Percentiles rank a stretch among this genome's conserved stretches.
These are phyloP conservation scores for Salix dunnii DNA, from an alignment of 345 rosid species.

Conservation along the genomic window DNA sequence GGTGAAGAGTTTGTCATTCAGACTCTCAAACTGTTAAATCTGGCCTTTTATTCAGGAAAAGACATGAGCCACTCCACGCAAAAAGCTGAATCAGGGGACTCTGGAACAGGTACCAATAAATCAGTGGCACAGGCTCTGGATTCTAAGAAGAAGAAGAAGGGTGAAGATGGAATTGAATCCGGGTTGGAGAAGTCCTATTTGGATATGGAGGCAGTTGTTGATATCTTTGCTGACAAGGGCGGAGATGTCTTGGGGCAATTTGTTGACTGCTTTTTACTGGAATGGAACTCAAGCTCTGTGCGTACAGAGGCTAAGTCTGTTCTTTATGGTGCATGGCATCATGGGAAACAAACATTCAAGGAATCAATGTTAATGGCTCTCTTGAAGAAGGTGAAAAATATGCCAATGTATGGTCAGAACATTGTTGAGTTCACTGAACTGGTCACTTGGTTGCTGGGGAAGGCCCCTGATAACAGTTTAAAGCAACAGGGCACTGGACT, in stretches of 20 bases:
- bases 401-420: constrained; percentile 95
- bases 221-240: constrained; percentile 67
- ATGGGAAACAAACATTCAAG: constrained; percentile 75
- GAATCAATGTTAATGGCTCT: constrained; percentile 65
- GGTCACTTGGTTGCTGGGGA: constrained; percentile 72
- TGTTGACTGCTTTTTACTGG: constrained; percentile 84
- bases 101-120: constrained; percentile 55
- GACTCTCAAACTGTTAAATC: constrained; percentile 78
- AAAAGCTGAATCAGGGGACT: constrained; percentile 67
- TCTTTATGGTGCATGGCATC: constrained; percentile 95
- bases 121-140: constrained; percentile 62
- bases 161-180: constrained; percentile 82
- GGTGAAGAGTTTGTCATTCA: constrained; percentile 91
- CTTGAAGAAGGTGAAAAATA: constrained; percentile 59
- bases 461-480: constrained; percentile 66
- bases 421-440: constrained; percentile 92
- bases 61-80: constrained; percentile 58
- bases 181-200: constrained; percentile 71
- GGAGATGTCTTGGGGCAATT: constrained; percentile 80
- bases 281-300: constrained; percentile 94
- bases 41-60: constrained; percentile 91
- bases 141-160: constrained; percentile 87
- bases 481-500: constrained; percentile 68
- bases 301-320: constrained; percentile 88
- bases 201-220: constrained; percentile 86